Evolutionary conservation across 192 early-diverging fungal genomes (phyloP).

Genomic region (Umbelopsis sp.): DNA sequence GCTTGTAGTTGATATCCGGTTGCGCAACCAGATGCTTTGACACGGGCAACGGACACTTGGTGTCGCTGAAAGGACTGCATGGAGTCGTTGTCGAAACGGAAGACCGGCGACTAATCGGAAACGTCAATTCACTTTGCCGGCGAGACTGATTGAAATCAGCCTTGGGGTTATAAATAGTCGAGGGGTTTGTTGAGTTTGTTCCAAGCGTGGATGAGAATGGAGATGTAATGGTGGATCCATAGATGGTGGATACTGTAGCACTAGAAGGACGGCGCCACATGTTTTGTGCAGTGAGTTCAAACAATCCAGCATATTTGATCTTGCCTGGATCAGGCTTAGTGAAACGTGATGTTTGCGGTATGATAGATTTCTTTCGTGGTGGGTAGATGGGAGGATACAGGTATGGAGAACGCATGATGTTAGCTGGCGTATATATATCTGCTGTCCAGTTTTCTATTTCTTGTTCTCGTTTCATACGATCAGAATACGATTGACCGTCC

Average conservation of each 20-base stretch:
- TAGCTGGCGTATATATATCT: conserved; percentile 61
- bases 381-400: background rate
- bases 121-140: conserved; percentile 22
- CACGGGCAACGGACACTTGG: conserved; percentile 33
- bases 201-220: conserved; percentile 10
- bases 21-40: conserved; percentile 42
- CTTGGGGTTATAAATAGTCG: conserved; percentile 4
- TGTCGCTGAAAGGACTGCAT: background rate
- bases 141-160: conserved; percentile 16
- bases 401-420: conserved; percentile 26
- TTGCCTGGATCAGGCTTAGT: conserved; percentile 34
- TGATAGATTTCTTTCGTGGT: conserved; percentile 18
- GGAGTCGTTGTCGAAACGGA: conserved; percentile 25
- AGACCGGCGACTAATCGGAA: conserved; percentile 16
- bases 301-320: conserved; percentile 26
- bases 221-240: conserved; percentile 8
- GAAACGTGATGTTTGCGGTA: conserved; percentile 37
- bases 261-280: conserved; percentile 28
- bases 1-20: conserved; percentile 46
- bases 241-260: background rate
- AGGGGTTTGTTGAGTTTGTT: background rate
- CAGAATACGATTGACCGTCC: conserved; percentile 62
- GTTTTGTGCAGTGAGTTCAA: conserved; percentile 22
- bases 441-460: conserved; percentile 80
- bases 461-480: conserved; percentile 63